phyloP scores from a whole-genome alignment of 768 basidiomycete genomes.

The Phlebiopsis gigantea region DNA sequence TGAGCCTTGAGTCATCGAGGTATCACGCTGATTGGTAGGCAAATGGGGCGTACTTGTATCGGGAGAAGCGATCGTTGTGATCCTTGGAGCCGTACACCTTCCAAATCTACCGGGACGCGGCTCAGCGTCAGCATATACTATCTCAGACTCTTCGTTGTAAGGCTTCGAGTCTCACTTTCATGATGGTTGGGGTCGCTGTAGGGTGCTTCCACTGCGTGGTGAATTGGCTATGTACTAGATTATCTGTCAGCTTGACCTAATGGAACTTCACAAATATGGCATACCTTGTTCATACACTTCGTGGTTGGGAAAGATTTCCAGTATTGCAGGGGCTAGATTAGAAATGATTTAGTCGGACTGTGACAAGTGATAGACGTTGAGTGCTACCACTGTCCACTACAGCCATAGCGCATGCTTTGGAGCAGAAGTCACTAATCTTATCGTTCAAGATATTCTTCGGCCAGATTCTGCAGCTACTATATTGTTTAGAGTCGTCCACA shows the following conservation, averaged over 20 bases:
- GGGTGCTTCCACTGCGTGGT: slow-evolving; percentile 16
- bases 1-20: no score
- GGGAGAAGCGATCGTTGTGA: slow-evolving; percentile 1
- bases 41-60: slow-evolving; percentile 6
- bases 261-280: not conserved
- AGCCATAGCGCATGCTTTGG: slow-evolving; percentile 13
- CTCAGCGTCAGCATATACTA: no score
- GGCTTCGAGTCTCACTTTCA: not conserved
- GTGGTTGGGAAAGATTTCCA: not conserved
- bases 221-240: slow-evolving; percentile 18
- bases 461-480: slow-evolving; percentile 13
- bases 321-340: not conserved
- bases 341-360: no score
- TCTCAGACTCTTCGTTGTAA: no score
- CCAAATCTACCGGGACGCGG: no score
- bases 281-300: slow-evolving; percentile 6
- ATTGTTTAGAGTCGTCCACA: no score
- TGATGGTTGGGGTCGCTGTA: not conserved
- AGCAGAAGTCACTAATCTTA: slow-evolving; percentile 21
- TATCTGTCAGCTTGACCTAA: not conserved
- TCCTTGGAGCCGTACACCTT: not conserved
- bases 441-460: slow-evolving; percentile 17
- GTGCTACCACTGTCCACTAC: slow-evolving; percentile 10
- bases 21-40: slow-evolving; percentile 16
- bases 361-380: no score